These are phyloP conservation scores for Colletotrichum orchidophilum DNA, from an alignment of 2,329 filamentous ascomycete genomes.

Conservation along the genomic window DNA sequence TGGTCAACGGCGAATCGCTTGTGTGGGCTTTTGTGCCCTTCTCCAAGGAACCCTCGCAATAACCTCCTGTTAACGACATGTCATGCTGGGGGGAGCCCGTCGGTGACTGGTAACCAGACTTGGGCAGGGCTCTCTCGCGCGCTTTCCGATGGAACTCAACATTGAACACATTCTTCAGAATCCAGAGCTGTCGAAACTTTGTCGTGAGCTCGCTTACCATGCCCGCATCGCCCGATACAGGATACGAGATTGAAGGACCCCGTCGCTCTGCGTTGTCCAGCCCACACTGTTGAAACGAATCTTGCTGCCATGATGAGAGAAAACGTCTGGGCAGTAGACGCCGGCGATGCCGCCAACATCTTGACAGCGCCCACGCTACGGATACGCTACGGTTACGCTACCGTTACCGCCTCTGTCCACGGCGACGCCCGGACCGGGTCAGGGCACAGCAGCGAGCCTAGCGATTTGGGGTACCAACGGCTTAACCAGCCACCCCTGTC, in stretches of 20 bases:
- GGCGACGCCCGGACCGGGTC: constrained; percentile 29
- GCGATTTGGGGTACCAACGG: constrained; percentile 29
- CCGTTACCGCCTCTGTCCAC: constrained; percentile 7
- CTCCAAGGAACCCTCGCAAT: constrained; percentile 23
- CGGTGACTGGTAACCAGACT: not conserved
- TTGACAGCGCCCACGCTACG: constrained; percentile 29
- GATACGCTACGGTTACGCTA: constrained; percentile 1
- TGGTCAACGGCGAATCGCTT: constrained; percentile 31
- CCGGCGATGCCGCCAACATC: constrained; percentile 22
- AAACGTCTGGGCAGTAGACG: constrained; percentile 13
- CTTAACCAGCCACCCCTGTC: constrained; percentile 27
- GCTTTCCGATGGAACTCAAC: constrained; percentile 23
- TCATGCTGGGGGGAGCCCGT: constrained; percentile 28
- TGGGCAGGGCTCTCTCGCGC: constrained; percentile 14
- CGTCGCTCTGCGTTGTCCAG: constrained; percentile 11
- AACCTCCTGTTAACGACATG: constrained; percentile 31
- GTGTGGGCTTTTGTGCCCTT: constrained; percentile 23
- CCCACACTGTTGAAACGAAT: constrained; percentile 27
- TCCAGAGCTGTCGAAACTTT: constrained; percentile 19
- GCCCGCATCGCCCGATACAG: not conserved
- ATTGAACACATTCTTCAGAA: constrained; percentile 2
- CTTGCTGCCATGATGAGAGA: constrained; percentile 20
- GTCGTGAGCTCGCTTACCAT: constrained; percentile 15
- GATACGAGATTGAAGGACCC: constrained; percentile 7
- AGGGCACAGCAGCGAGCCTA: constrained; percentile 21